A percentile compares a stretch with the other conserved stretches of the same genome.
Evolutionary conservation across 345 rosid species (phyloP).

Genomic region (Boechera divaricarpa): DNA sequence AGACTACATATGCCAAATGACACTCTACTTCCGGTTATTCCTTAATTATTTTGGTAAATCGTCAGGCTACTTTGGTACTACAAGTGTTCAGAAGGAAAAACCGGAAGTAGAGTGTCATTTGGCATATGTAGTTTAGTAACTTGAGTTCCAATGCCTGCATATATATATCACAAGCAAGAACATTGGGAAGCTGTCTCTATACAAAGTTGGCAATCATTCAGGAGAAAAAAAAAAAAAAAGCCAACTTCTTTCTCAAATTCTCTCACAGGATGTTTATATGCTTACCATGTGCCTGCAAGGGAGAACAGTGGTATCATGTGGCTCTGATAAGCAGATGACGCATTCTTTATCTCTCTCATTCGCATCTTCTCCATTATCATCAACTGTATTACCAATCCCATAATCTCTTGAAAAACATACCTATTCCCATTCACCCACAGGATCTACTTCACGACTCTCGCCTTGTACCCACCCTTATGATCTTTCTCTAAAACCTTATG

Average conservation of each 20-base stretch:
- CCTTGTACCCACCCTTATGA: conserved; percentile 54
- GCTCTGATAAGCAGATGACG: conserved; percentile 84
- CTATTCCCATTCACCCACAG: conserved; percentile 66
- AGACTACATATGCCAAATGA: too few species aligned
- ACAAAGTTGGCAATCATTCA: not conserved
- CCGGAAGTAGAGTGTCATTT: not conserved
- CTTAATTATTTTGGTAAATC: too few species aligned
- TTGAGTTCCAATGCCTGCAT: conserved; percentile 6
- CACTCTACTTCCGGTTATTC: too few species aligned
- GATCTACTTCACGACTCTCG: conserved; percentile 67
- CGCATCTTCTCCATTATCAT: conserved; percentile 52
- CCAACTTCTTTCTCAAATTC: not conserved
- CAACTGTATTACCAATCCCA: conserved; percentile 72
- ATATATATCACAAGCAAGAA: not conserved
- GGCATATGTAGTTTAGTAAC: conserved; percentile 7
- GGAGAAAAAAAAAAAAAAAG: not conserved
- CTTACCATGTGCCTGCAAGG: conserved; percentile 96
- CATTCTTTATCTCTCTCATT: conserved; percentile 83
- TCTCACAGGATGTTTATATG: not conserved
- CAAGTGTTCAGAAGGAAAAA: not conserved
- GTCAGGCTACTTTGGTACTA: too few species aligned
- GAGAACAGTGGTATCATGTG: conserved; percentile 77
- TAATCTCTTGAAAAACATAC: conserved; percentile 86
- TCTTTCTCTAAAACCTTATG: conserved; percentile 68
- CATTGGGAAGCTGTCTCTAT: not conserved